Base-by-base conservation (phyloP, 1,284 basidiomycete genomes). In the Rugosomyces carneus region DNA sequence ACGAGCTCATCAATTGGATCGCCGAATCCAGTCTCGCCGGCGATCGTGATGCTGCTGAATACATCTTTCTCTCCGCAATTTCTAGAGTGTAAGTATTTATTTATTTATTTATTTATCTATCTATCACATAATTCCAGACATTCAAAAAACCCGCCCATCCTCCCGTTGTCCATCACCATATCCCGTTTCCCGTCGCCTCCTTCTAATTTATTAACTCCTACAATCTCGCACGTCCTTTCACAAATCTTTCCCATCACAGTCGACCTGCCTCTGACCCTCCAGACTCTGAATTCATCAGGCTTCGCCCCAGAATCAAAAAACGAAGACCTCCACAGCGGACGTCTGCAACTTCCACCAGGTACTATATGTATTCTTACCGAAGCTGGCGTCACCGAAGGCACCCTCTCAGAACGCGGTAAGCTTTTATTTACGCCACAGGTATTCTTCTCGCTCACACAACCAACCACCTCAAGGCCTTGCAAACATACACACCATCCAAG, bases 321-420 rank as follows among this genome's bases (percentile, higher is more conserved):
- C 19, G 86, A 89, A 53, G 83, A 86, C 48, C 66, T 93, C 2
- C 76, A 84, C 52, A 78, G 85, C 1, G 90, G 90, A 0, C 72
- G 73, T 46, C 68, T 93, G 18, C 91, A 93, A 60, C 70, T 91
- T 2, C 77, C 89, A 1, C 61, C 63, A 8, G 82, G 83, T 1
- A 80, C 78, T 7, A 64, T 76, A 1, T 66, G 87, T 16, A 58
- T 92, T 3, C 60, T 91, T 24, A 84, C 86, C 8, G 89, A 91
- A 58, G 68, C 68, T 48, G 75, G 72, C 1, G 67, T 92, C 38
- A 70, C 71, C 19, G 89, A 91, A 59, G 85, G 84, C 5, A 71
- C 72, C 46, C 68, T 92, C 8, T 60, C 71, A 11, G 80, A 86
- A 45, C 73, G 67, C 50, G 86, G 85, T 77, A 37, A 21, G 63